A percentile compares a stretch with the other conserved stretches of the same genome.
Evolutionary conservation across 2,329 filamentous ascomycete genomes (phyloP).

Genomic region (Pseudodiploospora longispora): DNA sequence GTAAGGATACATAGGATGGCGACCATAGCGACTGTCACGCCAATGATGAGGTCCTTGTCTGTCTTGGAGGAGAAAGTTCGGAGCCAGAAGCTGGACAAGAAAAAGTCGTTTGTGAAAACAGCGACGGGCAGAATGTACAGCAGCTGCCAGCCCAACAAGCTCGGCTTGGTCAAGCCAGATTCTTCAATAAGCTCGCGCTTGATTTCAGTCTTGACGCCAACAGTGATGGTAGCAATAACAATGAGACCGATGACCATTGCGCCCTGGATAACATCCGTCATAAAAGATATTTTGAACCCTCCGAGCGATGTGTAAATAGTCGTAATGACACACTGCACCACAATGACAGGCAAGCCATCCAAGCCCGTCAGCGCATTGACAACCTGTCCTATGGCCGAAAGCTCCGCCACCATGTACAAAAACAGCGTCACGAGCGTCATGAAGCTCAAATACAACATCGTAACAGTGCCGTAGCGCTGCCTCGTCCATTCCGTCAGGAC

Average conservation of each 20-base stretch:
- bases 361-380: constrained; percentile 66
- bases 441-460: constrained; percentile 67
- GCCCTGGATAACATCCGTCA: constrained; percentile 77
- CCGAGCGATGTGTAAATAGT: constrained; percentile 79
- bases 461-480: constrained; percentile 63
- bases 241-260: constrained; percentile 69
- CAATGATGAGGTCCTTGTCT: constrained; percentile 43
- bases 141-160: constrained; percentile 73
- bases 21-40: constrained; percentile 58
- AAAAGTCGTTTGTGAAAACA: constrained; percentile 78
- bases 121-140: constrained; percentile 78
- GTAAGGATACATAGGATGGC: constrained; percentile 61
- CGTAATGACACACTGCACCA: constrained; percentile 69
- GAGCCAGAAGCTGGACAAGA: constrained; percentile 56
- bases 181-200: constrained; percentile 58
- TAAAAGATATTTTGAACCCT: constrained; percentile 75
- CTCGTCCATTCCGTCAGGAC: constrained; percentile 79
- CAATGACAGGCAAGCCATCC: constrained; percentile 64
- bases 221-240: constrained; percentile 67
- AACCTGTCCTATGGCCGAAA: constrained; percentile 75
- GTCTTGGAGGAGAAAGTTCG: constrained; percentile 9
- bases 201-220: constrained; percentile 67
- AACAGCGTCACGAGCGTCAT: constrained; percentile 76
- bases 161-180: constrained; percentile 61
- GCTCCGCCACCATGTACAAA: constrained; percentile 78